Evolutionary conservation across 805 yeast species (phyloP), one percentile per base, ranked within the genome.

Genomic region (Yamadazyma kitorensis): DNA sequence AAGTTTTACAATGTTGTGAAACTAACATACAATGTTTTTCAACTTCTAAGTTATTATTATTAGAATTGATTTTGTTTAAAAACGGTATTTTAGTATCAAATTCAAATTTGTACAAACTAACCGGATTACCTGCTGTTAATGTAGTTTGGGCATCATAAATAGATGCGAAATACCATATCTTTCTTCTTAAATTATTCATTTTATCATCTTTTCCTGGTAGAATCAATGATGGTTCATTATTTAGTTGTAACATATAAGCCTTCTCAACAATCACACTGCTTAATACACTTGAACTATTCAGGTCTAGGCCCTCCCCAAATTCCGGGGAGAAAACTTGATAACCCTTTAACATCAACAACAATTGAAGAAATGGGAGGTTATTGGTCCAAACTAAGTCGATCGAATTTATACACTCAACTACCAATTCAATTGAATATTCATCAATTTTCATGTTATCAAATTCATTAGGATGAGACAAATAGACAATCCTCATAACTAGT

Each of bases 211-310:
- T 45, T 9, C 17, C 26, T 3, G 6, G 4, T 9, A 14, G n/a
- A 2, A 31, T 20, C n/a, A 17, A 18, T 12, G 21, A 68, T 0
- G 88, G 87, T 44, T 82, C 88, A 45, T 86, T 66, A 50, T 82
- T 80, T 16, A 82, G 50, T 0, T 87, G 87, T 43, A 81, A 67
- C 24, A 80, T 69, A 34, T 75, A 67, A 0, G 81, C 85, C 81
- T 81, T 78, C 46, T 80, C 85, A 10, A 78, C 56, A 19, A 79
- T 59, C 57, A 77, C 66, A 1, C 80, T 76, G 9, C 72, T 52
- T 34, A 73, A 69, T 5, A 76, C 70, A 44, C 70, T 78, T 2
- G 78, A 68, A 29, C 74, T 75, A 27, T 78, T 80, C 35, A 76
- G 80, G 47, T 76, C 83, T 5, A 62, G 58, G 2, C 72, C 67